Base-by-base conservation (phyloP, 371 early-diverging fungal species). In the Basidiobolus meristosporus region DNA sequence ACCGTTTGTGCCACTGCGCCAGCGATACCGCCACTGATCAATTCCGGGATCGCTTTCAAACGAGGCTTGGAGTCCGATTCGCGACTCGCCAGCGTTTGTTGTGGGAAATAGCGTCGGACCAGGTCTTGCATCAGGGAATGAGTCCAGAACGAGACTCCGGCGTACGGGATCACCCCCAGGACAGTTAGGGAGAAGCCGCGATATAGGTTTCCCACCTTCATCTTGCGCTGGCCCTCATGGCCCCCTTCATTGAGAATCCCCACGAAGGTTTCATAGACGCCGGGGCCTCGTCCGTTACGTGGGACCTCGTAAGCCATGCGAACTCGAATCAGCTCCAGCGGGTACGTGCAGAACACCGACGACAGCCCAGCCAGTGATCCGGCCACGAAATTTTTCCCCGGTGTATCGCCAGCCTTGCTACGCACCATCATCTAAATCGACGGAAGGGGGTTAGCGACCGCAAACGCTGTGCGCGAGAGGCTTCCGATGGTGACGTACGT, bases 121-220 rank as follows among this genome's bases (percentile, higher is more conserved):
- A 71, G 45, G 17, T 71, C 51, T 2, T 70, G 73, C 23, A 78
- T 44, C 17, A 57, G 43, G 42, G 82, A 72, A 46, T 88, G 77
- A 3, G 74, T 74, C 48, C 71, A 72, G 50, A 90, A 87, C 1
- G 88, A 78, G 2, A 84, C 85, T 12, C 97, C 97, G 6, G 91
- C 95, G 46, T 97, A 97, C 2, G 96, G 97, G 2, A 95, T 60
- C 66, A 95, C 93, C 9, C 97, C 97, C 44, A 71, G 67, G n/a
- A 93, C 54, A 0, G 95, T 76, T 2, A 90, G 77, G 15, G 78
- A 39, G 46, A 90, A 90, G 15, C 97, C 97, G n/a, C 91, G 68
- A 57, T 92, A 97, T n/a, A n/a, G n/a, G n/a, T n/a, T n/a, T n/a
- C n/a, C n/a, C n/a, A n/a, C n/a, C n/a, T n/a, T n/a, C n/a, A n/a